Conservation (phyloP, 1,139 yeast species). For the Suhomyces maxii region DNA sequence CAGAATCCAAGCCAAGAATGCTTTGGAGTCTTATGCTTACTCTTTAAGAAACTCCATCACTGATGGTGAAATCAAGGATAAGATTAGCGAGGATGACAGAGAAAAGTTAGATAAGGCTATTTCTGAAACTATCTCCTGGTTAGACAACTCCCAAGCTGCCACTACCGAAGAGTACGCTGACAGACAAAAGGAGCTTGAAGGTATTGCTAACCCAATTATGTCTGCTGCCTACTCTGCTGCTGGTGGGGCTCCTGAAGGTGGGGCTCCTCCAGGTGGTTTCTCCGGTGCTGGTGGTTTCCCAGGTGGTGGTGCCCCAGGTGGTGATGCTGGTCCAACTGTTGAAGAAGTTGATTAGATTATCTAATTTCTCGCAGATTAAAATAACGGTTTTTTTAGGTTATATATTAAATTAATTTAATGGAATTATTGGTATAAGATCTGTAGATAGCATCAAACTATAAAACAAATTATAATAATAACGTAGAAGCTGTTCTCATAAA, state of each 20-base stretch:
- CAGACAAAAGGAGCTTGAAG: slow-evolving; percentile 66
- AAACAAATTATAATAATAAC: slow-evolving; percentile 18
- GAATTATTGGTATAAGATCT: background rate
- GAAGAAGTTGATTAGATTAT: slow-evolving; percentile 63
- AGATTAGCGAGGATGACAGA: slow-evolving; percentile 46
- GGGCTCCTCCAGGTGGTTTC: slow-evolving; percentile 42
- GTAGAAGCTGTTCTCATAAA: slow-evolving; percentile 30
- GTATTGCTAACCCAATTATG: slow-evolving; percentile 64
- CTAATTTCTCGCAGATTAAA: background rate
- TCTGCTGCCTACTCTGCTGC: slow-evolving; percentile 61
- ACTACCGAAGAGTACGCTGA: slow-evolving; percentile 57
- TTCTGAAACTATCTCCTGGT: slow-evolving; percentile 50
- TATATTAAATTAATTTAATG: background rate
- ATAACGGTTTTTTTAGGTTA: slow-evolving; percentile 3
- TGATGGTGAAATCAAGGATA: slow-evolving; percentile 52
- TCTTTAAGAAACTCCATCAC: slow-evolving; percentile 63
- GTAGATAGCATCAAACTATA: background rate
- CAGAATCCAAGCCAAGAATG: slow-evolving; percentile 76
- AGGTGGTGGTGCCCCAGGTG: slow-evolving; percentile 25
- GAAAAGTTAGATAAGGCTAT: slow-evolving; percentile 42
- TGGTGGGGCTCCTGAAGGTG: slow-evolving; percentile 42
- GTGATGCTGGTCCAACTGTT: slow-evolving; percentile 58
- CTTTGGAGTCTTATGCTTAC: slow-evolving; percentile 86
- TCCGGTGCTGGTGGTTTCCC: slow-evolving; percentile 45
- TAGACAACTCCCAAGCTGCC: slow-evolving; percentile 53